Evolutionary conservation across 768 basidiomycete genomes (phyloP).

Genomic region (Candolleomyces efflorescens): DNA sequence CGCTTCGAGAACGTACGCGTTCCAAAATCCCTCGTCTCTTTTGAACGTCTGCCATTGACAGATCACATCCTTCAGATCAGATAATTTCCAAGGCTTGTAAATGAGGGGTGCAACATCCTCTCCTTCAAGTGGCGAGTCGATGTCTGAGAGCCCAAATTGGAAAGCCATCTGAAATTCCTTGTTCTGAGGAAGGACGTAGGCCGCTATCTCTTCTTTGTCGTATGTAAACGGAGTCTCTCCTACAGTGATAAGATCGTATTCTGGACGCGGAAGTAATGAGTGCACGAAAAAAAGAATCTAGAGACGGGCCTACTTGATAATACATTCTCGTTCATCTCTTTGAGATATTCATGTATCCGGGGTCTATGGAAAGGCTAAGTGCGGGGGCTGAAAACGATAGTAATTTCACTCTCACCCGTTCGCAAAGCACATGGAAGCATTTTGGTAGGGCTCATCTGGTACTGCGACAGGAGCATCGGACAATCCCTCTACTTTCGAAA

Average conservation of each 20-base stretch:
- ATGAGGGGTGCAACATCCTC: constrained; percentile 34
- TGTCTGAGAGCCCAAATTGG: constrained; percentile 56
- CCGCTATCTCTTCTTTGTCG: constrained; percentile 43
- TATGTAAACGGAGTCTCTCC: constrained; percentile 62
- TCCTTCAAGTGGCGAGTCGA: constrained; percentile 43
- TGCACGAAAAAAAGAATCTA: too few species aligned
- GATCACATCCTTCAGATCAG: constrained; percentile 45
- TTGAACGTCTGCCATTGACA: constrained; percentile 53
- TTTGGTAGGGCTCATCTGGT: constrained; percentile 48
- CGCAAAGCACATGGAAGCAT: constrained; percentile 46
- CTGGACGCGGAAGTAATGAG: constrained; percentile 31
- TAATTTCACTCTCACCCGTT: constrained; percentile 46
- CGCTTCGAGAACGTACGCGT: too few species aligned
- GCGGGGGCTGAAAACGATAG: background rate
- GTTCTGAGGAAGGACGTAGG: constrained; percentile 52
- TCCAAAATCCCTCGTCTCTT: constrained; percentile 58
- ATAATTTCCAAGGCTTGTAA: constrained; percentile 45
- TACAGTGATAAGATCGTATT: constrained; percentile 55
- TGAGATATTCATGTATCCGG: constrained; percentile 60
- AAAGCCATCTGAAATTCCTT: constrained; percentile 66
- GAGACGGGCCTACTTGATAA: constrained; percentile 56
- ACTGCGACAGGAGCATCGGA: constrained; percentile 62
- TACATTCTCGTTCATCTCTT: constrained; percentile 62
- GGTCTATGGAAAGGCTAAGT: constrained; percentile 35
- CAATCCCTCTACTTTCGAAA: constrained; percentile 58